These are phyloP conservation scores for Fusarium pseudocircinatum DNA, from an alignment of 2,329 filamentous ascomycete species.

Conservation along the genomic window DNA sequence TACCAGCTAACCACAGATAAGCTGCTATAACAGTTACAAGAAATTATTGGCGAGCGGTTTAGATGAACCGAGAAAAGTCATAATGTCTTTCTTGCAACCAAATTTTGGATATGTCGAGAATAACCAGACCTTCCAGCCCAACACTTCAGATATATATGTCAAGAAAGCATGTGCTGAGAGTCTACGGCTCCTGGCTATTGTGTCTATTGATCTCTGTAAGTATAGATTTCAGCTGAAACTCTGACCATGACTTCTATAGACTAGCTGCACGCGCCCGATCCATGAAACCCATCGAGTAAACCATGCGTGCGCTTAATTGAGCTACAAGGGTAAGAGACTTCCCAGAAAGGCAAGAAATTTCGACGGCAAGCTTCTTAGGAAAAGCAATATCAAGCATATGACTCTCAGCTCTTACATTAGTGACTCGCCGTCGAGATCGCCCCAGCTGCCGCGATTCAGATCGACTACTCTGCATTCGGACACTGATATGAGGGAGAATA, in stretches of 20 bases:
- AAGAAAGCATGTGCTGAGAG: conserved; percentile 41
- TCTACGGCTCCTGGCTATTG: conserved; percentile 51
- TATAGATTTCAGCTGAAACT: fast-evolving
- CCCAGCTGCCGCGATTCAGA: too few relatives aligned
- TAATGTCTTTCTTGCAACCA: conserved; percentile 57
- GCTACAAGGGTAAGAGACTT: conserved; percentile 46
- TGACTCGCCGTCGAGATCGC: conserved; percentile 55
- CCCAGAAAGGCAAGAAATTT: background rate
- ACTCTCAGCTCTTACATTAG: conserved; percentile 56
- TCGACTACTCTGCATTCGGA: conserved; percentile 63
- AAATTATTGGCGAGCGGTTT: conserved; percentile 58
- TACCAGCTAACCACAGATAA: background rate
- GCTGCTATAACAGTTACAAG: conserved; percentile 57
- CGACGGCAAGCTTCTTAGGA: conserved; percentile 32
- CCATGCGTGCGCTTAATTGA: conserved; percentile 57
- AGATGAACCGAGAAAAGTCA: conserved; percentile 53
- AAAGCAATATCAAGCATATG: conserved; percentile 65
- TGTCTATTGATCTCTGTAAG: conserved; percentile 60
- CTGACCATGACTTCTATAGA: conserved; percentile 22
- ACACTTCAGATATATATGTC: conserved; percentile 9
- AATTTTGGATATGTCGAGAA: conserved; percentile 42
- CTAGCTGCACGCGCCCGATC: conserved; percentile 59
- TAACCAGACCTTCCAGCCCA: conserved; percentile 1
- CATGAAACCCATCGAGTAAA: conserved; percentile 56
- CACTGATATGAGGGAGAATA: conserved; percentile 66